phyloP scores from a whole-genome alignment of 371 early-diverging fungal genomes.

The Mortierella sp. region DNA sequence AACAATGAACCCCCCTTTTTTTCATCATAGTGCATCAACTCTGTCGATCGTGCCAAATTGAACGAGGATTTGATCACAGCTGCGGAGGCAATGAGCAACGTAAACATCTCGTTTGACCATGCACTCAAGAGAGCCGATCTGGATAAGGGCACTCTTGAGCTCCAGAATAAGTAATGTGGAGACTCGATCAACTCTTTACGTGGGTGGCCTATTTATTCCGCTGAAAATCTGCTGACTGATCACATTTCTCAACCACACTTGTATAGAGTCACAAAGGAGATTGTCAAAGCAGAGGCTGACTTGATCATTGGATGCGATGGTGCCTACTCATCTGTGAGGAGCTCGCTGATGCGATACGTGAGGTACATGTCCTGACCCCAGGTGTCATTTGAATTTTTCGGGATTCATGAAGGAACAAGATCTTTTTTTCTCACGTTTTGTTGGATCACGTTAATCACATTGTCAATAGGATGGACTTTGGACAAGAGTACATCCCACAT shows the following conservation, averaged over 20 bases:
- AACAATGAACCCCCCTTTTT: not conserved
- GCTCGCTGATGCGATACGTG: constrained; percentile 79
- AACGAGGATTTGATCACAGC: constrained; percentile 84
- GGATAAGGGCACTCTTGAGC: constrained; percentile 64
- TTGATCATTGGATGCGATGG: constrained; percentile 97
- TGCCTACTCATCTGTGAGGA: constrained; percentile 86
- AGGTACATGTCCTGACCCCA: constrained; percentile 58
- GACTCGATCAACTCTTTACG: not conserved
- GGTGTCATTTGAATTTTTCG: too few relatives aligned
- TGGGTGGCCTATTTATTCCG: too few relatives aligned
- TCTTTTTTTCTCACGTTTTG: too few relatives aligned
- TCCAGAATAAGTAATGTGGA: constrained; percentile 52
- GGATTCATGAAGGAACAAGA: too few relatives aligned
- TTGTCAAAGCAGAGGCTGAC: constrained; percentile 69
- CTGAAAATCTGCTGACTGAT: not conserved
- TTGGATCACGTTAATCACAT: not conserved
- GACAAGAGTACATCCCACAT: constrained; percentile 91
- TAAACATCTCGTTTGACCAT: constrained; percentile 78
- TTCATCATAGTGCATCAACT: constrained; percentile 86
- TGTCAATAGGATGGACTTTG: constrained; percentile 81
- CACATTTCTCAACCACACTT: not conserved
- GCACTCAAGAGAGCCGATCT: constrained; percentile 71
- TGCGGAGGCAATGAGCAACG: constrained; percentile 73
- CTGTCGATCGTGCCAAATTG: constrained; percentile 88
- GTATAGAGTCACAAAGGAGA: constrained; percentile 42